A percentile compares a stretch with the other conserved stretches of the same genome.
Conservation (phyloP, 139 green algal species). For the Deuterostichococcus epilithicus region DNA sequence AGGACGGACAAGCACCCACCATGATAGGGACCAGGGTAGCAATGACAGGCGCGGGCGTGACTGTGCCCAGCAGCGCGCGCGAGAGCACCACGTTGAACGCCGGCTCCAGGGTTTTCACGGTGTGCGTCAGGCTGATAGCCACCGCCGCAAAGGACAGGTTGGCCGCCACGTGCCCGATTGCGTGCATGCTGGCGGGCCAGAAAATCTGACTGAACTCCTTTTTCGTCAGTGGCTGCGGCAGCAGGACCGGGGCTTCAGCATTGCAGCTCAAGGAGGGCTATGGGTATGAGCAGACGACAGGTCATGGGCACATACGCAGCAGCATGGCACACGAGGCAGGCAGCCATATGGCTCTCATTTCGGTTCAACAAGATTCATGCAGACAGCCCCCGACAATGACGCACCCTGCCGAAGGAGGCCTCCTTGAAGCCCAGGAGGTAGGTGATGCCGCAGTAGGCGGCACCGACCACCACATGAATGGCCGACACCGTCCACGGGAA, state of each 20-base stretch:
- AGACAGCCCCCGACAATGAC: too few species aligned
- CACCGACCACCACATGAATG: constrained; percentile 85
- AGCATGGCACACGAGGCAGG: too few species aligned
- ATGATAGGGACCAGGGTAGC: constrained; percentile 93
- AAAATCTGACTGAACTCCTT: constrained; percentile 83
- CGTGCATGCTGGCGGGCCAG: constrained; percentile 90
- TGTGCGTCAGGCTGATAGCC: constrained; percentile 98
- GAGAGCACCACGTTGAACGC: constrained; percentile 91
- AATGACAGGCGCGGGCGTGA: constrained; percentile 82
- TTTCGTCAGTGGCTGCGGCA: constrained; percentile 67
- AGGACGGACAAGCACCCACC: too few species aligned
- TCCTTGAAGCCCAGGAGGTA: constrained; percentile 86
- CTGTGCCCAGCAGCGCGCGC: constrained; percentile 74
- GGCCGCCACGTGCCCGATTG: constrained; percentile 92
- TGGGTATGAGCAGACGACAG: neutral
- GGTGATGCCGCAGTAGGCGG: constrained; percentile 74
- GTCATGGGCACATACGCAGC: too few species aligned
- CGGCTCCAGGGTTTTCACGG: constrained; percentile 96
- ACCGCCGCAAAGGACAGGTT: constrained; percentile 98
- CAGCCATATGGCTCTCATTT: too few species aligned
- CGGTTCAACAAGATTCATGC: neutral
- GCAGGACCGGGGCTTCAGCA: neutral
- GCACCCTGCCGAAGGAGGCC: constrained; percentile 80
- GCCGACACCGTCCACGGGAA: constrained; percentile 94
- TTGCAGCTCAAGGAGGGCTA: too few species aligned